These are phyloP conservation scores for Sungouiella thailandica DNA, from an alignment of 805 yeast genomes.

Conservation along the genomic window DNA sequence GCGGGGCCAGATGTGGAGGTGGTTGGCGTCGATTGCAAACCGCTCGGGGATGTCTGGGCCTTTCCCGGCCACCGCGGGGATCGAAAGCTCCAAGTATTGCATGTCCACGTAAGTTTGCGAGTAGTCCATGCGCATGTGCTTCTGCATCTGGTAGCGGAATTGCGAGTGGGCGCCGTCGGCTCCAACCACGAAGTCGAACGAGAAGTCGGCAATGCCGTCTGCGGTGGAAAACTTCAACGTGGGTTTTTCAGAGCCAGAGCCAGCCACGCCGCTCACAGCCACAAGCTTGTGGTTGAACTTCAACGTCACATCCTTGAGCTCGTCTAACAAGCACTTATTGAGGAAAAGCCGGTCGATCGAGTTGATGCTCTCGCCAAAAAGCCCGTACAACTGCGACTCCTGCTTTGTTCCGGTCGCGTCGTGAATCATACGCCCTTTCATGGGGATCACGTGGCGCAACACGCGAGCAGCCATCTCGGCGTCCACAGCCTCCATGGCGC, in stretches of 20 bases:
- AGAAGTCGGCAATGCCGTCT: constrained; percentile 17
- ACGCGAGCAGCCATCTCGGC: constrained; percentile 51
- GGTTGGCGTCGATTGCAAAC: constrained; percentile 62
- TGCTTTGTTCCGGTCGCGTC: constrained; percentile 51
- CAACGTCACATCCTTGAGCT: constrained; percentile 46
- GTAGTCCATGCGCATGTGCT: constrained; percentile 61
- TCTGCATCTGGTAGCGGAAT: constrained; percentile 65
- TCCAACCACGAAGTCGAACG: constrained; percentile 65
- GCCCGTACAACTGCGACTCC: constrained; percentile 70
- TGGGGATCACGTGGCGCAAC: constrained; percentile 64
- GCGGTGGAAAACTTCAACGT: constrained; percentile 18
- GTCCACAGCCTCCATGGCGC: constrained; percentile 62
- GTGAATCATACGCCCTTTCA: constrained; percentile 90
- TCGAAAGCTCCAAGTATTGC: constrained; percentile 74
- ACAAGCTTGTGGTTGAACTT: constrained; percentile 55
- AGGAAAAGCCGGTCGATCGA: constrained; percentile 75
- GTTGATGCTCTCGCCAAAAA: constrained; percentile 78
- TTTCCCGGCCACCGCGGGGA: constrained; percentile 45
- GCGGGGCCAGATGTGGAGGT: constrained; percentile 92
- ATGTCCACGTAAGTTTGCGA: constrained; percentile 77
- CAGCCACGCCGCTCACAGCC: constrained; percentile 26
- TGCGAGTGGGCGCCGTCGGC: constrained; percentile 83
- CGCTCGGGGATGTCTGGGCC: constrained; percentile 25
- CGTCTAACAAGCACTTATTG: constrained; percentile 62
- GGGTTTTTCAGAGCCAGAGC: constrained; percentile 14